A percentile compares a stretch with the other conserved stretches of the same genome.
Conservation (phyloP, 1,284 basidiomycete species). For the Trametes polyzona region DNA sequence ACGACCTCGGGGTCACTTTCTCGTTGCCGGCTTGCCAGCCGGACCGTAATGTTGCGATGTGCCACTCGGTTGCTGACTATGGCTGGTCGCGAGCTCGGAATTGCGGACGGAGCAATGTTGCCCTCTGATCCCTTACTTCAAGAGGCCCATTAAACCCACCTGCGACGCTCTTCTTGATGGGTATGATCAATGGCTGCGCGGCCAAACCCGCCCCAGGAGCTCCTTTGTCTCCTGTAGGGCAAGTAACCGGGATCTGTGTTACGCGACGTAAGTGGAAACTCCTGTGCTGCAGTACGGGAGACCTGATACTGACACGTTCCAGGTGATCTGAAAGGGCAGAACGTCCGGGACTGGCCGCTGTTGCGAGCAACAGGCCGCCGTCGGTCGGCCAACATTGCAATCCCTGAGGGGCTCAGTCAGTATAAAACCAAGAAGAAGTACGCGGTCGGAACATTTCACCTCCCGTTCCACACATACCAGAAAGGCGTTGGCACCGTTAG, state of each 20-base stretch:
- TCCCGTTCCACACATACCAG: neutral
- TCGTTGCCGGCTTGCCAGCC: neutral
- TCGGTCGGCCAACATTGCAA: neutral
- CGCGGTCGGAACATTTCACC: neutral
- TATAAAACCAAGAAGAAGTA: neutral
- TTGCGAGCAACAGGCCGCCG: neutral
- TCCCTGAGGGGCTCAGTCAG: neutral
- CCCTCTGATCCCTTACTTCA: neutral
- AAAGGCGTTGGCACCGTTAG: neutral
- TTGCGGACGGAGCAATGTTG: neutral
- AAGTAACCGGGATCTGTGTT: neutral
- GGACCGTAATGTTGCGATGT: too few relatives aligned
- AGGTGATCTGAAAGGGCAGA: neutral
- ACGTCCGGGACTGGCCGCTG: neutral
- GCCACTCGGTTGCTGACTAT: neutral
- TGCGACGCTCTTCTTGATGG: too few relatives aligned
- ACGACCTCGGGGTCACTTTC: neutral
- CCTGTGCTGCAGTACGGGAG: neutral
- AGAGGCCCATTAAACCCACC: too few relatives aligned
- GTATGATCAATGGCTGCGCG: too few relatives aligned
- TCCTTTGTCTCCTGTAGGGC: neutral
- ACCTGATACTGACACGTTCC: neutral
- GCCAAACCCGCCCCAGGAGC: neutral
- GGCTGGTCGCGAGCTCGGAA: neutral
- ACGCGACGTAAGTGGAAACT: neutral